Evolutionary conservation across 225 moss, liverwort and hornwort genomes (phyloP), one percentile per base, ranked within the genome.

Genomic region (Bryoerythrophyllum caledonicum): DNA sequence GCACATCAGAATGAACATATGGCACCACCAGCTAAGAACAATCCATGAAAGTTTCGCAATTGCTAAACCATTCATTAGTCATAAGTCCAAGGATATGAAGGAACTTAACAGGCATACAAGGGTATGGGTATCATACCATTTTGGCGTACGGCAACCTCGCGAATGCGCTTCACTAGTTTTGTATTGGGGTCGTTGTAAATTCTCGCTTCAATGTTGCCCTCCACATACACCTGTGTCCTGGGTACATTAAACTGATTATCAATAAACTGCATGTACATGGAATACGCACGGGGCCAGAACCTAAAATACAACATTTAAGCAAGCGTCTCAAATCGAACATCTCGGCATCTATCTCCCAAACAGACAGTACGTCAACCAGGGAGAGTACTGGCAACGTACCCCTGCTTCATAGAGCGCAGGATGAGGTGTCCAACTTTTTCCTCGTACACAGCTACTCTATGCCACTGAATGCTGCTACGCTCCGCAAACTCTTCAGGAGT

Each of bases 371-470:
- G 68, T 68, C 54, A 48, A 51, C 14, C 8, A 72, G 6, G 34
- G 8, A 54, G 27, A 26, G 51, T 52, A 30, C 46, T 27, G 24
- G 74, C 6, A 66, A 71, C 82, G 51, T 82, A 92, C 91, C 96
- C 94, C 67, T 86, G 81, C 81, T 91, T 96, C 78, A 92, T 85
- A 38, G 83, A 81, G 60, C 86, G 93, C 90, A 92, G 82, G 70
- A 91, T 81, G 53, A 91, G 74, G 6, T 81, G 76, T 38, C 86
- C 92, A 65, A 96, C 38, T 76, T 82, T 90, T 63, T 94, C 92
- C 82, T 96, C 88, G 65, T 96, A 96, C 10, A 96, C 90, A 68
- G 92, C 88, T 76, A 94, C 85, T 81, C 94, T 88, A 71, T 96
- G 96, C 96, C 96, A 96, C 85, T 96, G 92, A 6, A 83, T 74